Conservation (phyloP, 2,329 filamentous ascomycete species). For the Nigrospora oryzae region DNA sequence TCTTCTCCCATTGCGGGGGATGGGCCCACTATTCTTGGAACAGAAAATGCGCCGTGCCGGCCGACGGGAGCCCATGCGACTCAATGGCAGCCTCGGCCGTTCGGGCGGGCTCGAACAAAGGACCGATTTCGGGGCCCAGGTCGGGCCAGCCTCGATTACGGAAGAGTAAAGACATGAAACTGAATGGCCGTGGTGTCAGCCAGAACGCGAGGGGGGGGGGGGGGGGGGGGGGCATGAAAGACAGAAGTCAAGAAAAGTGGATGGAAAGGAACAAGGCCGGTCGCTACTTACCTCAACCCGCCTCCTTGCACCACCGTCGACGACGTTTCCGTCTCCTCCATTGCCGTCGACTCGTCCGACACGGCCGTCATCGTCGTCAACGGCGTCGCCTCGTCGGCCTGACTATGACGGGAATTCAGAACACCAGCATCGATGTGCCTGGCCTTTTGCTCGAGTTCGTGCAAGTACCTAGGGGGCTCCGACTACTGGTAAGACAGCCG, state of each 20-base stretch:
- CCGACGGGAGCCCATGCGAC: constrained; percentile 4
- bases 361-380: constrained; percentile 8
- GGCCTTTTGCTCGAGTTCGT: constrained; percentile 17
- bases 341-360: constrained; percentile 3
- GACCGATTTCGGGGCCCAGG: constrained; percentile 5
- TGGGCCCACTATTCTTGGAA: constrained; percentile 9
- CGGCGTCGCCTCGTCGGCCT: background rate
- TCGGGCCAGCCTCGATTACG: constrained; percentile 8
- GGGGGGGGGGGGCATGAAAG: constrained; percentile 9
- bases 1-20: background rate
- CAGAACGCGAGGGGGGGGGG: background rate
- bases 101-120: constrained; percentile 4
- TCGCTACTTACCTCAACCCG: constrained; percentile 5
- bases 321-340: background rate
- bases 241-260: constrained; percentile 5
- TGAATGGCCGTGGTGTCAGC: background rate
- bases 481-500: background rate
- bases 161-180: constrained; percentile 5
- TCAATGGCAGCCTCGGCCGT: constrained; percentile 2
- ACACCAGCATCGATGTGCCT: background rate
- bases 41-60: constrained; percentile 3
- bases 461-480: constrained; percentile 7
- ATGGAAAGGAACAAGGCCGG: background rate
- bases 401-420: background rate
- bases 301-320: constrained; percentile 5